Evolutionary conservation across 345 rosid species (phyloP).

Genomic region (thale cress (Arabidopsis thaliana)): DNA sequence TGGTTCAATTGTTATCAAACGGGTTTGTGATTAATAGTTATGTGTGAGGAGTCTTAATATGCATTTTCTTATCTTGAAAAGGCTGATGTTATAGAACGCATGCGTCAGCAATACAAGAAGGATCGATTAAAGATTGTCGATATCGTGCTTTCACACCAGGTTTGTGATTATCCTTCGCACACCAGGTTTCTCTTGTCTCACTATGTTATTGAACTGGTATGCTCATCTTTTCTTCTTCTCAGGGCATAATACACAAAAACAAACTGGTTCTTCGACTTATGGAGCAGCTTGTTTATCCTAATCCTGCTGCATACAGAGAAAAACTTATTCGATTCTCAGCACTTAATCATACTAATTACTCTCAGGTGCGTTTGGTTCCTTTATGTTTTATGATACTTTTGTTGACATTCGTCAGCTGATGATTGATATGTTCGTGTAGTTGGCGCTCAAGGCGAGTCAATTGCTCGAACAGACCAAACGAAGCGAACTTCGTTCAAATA

Average conservation of each 20-base stretch:
- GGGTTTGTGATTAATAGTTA: conserved; percentile 2
- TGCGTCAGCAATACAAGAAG: conserved; percentile 93
- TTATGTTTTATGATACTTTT: conserved; percentile 1
- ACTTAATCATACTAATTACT: conserved; percentile 92
- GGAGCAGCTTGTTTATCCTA: conserved; percentile 99
- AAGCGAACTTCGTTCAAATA: conserved; percentile 96
- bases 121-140: conserved; percentile 89
- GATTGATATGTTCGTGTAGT: conserved; percentile 52
- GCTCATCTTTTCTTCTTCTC: conserved; percentile 36
- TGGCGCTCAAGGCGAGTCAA: conserved; percentile 97
- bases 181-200: conserved; percentile 11
- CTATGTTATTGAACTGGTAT: not conserved
- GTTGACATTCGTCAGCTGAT: conserved; percentile 16
- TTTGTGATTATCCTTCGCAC: conserved; percentile 38
- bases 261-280: conserved; percentile 84
- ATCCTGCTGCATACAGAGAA: conserved; percentile 98
- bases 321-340: conserved; percentile 86
- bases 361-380: conserved; percentile 66
- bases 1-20: conserved; percentile 3
- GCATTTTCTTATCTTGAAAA: conserved; percentile 40
- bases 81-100: conserved; percentile 98
- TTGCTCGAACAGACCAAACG: conserved; percentile 95
- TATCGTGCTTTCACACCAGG: conserved; percentile 99
- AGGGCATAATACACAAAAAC: conserved; percentile 93
- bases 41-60: conserved; percentile 11